Conservation (phyloP, 2,329 filamentous ascomycete species). For the Hymenoscyphus infarciens region DNA sequence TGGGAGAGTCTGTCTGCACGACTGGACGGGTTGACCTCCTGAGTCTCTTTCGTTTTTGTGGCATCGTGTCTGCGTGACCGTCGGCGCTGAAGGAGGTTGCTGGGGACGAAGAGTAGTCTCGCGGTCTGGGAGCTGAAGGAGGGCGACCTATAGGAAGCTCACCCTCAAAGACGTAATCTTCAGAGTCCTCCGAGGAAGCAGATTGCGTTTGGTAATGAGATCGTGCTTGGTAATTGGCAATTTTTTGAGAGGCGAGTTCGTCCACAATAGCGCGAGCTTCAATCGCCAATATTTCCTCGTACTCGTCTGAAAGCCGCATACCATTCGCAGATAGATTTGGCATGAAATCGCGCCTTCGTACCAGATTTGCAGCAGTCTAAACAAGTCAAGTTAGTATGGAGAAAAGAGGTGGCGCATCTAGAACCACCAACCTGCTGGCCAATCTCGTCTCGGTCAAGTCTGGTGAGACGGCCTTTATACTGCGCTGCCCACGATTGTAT, state of each 20-base stretch:
- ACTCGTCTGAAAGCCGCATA: slow-evolving; percentile 8
- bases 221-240: not conserved
- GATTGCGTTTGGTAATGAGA: not conserved
- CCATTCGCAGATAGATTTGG: slow-evolving; percentile 13
- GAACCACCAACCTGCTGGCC: slow-evolving; percentile 15
- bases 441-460: slow-evolving; percentile 14
- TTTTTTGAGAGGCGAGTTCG: not conserved
- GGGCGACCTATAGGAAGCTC: not conserved
- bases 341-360: slow-evolving; percentile 11
- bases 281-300: slow-evolving; percentile 8
- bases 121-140: not conserved
- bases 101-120: slow-evolving; percentile 14
- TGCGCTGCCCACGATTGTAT: slow-evolving; percentile 6
- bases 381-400: slow-evolving; percentile 4
- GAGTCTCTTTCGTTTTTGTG: not conserved
- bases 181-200: not conserved
- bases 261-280: slow-evolving; percentile 5
- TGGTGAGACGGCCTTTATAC: slow-evolving; percentile 4
- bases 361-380: slow-evolving; percentile 14
- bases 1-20: not conserved
- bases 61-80: slow-evolving; percentile 5
- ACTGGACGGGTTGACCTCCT: not conserved
- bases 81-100: slow-evolving; percentile 16
- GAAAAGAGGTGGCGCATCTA: not conserved
- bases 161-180: not conserved